These are phyloP conservation scores for Didymella pomorum DNA, from an alignment of 2,329 filamentous ascomycete species.

Conservation along the genomic window DNA sequence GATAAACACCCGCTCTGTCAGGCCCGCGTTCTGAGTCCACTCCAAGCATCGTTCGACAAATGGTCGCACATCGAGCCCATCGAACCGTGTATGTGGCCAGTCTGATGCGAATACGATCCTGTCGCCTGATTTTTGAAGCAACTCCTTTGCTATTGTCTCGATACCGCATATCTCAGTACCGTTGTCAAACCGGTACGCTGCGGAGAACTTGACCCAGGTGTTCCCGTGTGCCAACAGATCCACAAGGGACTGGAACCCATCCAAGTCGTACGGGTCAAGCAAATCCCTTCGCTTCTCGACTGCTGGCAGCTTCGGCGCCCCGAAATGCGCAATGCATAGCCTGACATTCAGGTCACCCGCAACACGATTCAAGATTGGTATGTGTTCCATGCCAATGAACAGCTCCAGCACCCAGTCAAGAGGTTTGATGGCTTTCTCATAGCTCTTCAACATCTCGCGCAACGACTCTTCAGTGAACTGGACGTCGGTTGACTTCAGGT, in stretches of 20 bases:
- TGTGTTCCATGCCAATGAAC: slow-evolving; percentile 62
- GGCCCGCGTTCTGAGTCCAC: slow-evolving; percentile 49
- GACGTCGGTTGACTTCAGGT: slow-evolving; percentile 1
- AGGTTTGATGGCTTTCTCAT: slow-evolving; percentile 56
- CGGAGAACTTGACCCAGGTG: slow-evolving; percentile 67
- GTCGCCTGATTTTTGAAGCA: slow-evolving; percentile 47
- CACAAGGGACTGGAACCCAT: slow-evolving; percentile 40
- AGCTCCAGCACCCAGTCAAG: slow-evolving; percentile 66
- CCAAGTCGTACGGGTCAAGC: neutral
- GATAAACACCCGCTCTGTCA: slow-evolving; percentile 42
- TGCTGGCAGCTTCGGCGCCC: slow-evolving; percentile 50
- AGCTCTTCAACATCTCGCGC: slow-evolving; percentile 38
- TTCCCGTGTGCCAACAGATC: slow-evolving; percentile 58
- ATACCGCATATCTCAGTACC: slow-evolving; percentile 55
- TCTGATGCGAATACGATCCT: slow-evolving; percentile 67
- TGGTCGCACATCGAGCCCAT: slow-evolving; percentile 63
- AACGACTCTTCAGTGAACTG: slow-evolving; percentile 47
- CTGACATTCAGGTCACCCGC: slow-evolving; percentile 53
- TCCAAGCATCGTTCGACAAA: slow-evolving; percentile 64
- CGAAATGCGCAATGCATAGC: slow-evolving; percentile 68
- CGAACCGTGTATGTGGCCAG: slow-evolving; percentile 71
- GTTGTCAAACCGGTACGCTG: slow-evolving; percentile 63
- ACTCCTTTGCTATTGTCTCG: slow-evolving; percentile 59
- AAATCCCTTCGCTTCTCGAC: slow-evolving; percentile 12
- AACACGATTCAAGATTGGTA: slow-evolving; percentile 59